Percentiles rank a stretch among this genome's conserved stretches.
These are phyloP conservation scores for Amylocystis lapponica DNA, from an alignment of 768 basidiomycete genomes.

Conservation along the genomic window DNA sequence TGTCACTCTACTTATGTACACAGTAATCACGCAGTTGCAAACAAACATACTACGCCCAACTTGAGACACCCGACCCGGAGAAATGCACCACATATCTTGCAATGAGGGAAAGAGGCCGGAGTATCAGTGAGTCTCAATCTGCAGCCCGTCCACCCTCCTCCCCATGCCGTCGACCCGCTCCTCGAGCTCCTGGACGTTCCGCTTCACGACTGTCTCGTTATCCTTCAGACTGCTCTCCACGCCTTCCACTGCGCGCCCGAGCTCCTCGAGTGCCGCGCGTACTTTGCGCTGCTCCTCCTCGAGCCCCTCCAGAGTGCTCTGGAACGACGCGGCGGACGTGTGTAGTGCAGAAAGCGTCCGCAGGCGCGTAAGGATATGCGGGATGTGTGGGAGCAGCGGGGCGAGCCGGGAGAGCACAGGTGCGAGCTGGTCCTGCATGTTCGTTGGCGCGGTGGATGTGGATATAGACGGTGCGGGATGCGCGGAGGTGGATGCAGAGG, in stretches of 20 bases:
- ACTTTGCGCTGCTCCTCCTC: constrained; percentile 69
- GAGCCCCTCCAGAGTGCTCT: constrained; percentile 54
- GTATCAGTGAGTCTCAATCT: constrained; percentile 1
- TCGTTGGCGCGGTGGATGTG: constrained; percentile 10
- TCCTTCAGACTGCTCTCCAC: constrained; percentile 74
- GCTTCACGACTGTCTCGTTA: constrained; percentile 64
- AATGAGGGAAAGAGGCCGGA: too few relatives aligned
- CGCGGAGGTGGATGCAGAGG: constrained; percentile 6
- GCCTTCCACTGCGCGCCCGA: constrained; percentile 59
- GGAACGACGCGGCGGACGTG: constrained; percentile 73
- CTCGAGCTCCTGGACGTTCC: constrained; percentile 72
- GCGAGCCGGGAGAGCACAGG: constrained; percentile 66
- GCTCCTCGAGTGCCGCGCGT: constrained; percentile 57
- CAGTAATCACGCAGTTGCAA: too few relatives aligned
- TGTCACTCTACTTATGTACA: too few relatives aligned
- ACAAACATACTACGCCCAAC: too few relatives aligned
- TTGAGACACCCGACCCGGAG: too few relatives aligned
- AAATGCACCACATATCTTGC: too few relatives aligned
- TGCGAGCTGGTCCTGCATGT: constrained; percentile 54
- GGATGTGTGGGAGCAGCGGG: constrained; percentile 74
- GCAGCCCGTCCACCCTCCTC: constrained; percentile 35
- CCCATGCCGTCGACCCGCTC: constrained; percentile 45
- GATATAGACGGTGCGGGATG: constrained; percentile 3
- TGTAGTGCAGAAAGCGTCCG: constrained; percentile 82
- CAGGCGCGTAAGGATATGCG: constrained; percentile 85